Evolutionary conservation across 805 yeast species (phyloP), one percentile per base, ranked within the genome.

Genomic region (Myxozyma kluyveri): DNA sequence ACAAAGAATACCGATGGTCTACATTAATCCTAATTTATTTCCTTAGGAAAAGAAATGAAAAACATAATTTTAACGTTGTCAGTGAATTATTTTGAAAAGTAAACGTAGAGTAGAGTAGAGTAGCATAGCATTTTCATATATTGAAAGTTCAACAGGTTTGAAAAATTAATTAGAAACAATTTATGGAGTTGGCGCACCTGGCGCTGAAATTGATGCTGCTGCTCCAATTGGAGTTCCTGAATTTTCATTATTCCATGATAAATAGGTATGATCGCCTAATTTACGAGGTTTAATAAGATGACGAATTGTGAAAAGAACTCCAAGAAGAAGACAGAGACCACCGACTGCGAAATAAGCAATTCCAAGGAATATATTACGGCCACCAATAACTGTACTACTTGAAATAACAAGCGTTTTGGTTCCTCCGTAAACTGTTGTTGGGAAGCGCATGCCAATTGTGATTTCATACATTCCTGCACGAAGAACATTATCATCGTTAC

Each of bases 291-390:
- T 84, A 58, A 91, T 74, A 43, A 91, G 72, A 60, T 89, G 90
- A 68, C 90, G 89, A 48, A 86, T 67, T 62, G 91, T 72, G 71
- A 93, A 93, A 7, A 81, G 76, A 1, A 86, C 67, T 39, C 87
- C 95, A 62, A 88, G 82, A 6, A 84, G 68, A 33, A 86, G 74
- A 24, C 88, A 77, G 4, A 91, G 65, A 0, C 85, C 88, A 0
- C 96, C 96, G 9, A 88, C 91, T 3, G 88, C 82, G 48, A 90
- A 68, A 68, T 86, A 93, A 17, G 95, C 84, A 18, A 93, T 78
- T 2, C 97, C 96, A 54, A 93, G 69, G 58, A 87, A 82, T 69
- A 84, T 67, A 68, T 91, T 89, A 45, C 96, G 75, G 12, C 96
- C 97, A 9, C 99, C 99, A 60, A 89, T 77, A 1, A 84, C 82